Base-by-base conservation (phyloP, 768 basidiomycete species). In the Leucogyrophana mollusca region DNA sequence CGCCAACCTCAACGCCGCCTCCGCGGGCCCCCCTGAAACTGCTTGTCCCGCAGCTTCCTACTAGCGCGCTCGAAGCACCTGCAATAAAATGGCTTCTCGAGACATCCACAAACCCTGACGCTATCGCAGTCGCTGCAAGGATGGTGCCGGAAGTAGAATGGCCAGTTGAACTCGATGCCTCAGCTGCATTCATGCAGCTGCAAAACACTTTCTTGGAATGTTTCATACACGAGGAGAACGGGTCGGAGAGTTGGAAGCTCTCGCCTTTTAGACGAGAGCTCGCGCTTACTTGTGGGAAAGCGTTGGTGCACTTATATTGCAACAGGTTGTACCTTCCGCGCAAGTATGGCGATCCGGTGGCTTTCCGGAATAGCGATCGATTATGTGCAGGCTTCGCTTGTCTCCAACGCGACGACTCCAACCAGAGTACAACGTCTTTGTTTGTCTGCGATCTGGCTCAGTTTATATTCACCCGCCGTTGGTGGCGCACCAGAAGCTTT, bases 61-160 rank as follows among this genome's bases (percentile, higher is more conserved):
- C 8, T 6, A 20, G 38, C 43, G 7, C 9, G 14, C 2, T 24
- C 0, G 22, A 24, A 2, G 40, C 40, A 42, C 30, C 40, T 43
- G 23, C 41, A 4, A 21, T 46, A 24, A 9, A 9, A 9, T 46
- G 45, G 45, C 22, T 46, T 9, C 41, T 46, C n/a, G 45, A 24
- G 9, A 44, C 45, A 41, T 46, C 45, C 30, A 46, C 41, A 33
- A 25, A 46, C 9, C 41, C 16, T 18, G 45, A 46, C 13, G 21
- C 25, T 14, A 40, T 46, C 20, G 4, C 39, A n/a, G 18, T 18
- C 18, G 25, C 45, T n/a, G 45, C 45, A 10, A 21, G 18, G 18
- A 24, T 46, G 24, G 41, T 46, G 20, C 38, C 21, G 23, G 41
- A 24, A 8, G 39, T 46, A 20, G 32, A 24, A 22, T 46, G 45